These are phyloP conservation scores for Colletotrichum spaethianum DNA, from an alignment of 2,329 filamentous ascomycete species.

Conservation along the genomic window DNA sequence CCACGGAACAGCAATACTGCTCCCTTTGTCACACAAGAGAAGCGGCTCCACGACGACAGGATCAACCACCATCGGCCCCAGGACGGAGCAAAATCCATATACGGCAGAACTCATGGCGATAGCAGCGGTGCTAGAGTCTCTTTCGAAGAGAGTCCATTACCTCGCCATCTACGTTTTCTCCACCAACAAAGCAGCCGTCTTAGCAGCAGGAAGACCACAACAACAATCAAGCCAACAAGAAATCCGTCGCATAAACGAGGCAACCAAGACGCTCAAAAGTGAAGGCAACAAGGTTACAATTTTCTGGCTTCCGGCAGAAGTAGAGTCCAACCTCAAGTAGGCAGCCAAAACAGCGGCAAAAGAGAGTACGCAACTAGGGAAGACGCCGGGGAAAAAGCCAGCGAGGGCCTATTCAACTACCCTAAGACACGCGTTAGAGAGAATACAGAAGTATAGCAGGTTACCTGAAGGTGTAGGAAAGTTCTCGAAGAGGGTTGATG, in stretches of 20 bases:
- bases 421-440: background rate
- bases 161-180: background rate
- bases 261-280: background rate
- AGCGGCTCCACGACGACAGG: background rate
- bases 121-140: background rate
- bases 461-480: background rate
- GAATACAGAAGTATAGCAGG: background rate
- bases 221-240: background rate
- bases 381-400: background rate
- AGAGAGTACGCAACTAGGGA: background rate
- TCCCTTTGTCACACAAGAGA: background rate
- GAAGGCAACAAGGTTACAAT: background rate
- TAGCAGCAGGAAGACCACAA: background rate
- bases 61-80: background rate
- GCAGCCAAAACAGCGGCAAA: background rate
- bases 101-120: background rate
- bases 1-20: background rate
- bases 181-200: background rate
- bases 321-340: background rate
- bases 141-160: background rate
- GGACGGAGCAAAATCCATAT: background rate
- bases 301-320: slow-evolving; percentile 1
- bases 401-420: slow-evolving; percentile 2
- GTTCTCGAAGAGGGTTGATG: background rate
- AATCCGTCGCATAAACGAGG: background rate